phyloP scores from a whole-genome alignment of 805 yeast genomes.

The Maudiozyma bulderi region DNA sequence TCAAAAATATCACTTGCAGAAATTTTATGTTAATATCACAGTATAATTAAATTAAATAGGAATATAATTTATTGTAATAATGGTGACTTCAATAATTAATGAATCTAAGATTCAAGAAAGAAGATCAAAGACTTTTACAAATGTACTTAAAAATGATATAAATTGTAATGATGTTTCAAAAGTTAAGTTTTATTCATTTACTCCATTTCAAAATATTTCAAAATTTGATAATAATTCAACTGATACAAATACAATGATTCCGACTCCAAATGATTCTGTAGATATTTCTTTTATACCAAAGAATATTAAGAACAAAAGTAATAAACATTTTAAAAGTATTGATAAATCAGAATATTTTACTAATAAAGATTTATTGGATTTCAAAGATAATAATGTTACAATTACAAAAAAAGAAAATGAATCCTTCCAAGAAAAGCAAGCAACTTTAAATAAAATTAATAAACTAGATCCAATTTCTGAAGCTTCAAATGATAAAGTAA shows the following conservation, averaged over 20 bases:
- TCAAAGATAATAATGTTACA: no score
- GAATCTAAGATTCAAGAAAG: conserved; percentile 3
- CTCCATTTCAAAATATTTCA: background rate
- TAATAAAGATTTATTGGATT: background rate
- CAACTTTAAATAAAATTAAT: background rate
- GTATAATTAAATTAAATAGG: background rate
- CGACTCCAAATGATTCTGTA: background rate
- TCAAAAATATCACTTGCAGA: no score
- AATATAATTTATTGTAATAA: background rate
- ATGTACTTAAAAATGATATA: conserved; percentile 4
- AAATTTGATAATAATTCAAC: conserved; percentile 1
- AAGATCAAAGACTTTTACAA: conserved; percentile 12
- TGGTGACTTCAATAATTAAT: background rate
- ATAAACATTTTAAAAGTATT: background rate
- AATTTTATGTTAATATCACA: no score
- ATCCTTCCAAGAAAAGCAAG: conserved; percentile 8
- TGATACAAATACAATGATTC: background rate
- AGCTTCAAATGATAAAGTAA: conserved; percentile 1
- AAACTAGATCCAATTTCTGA: conserved; percentile 7
- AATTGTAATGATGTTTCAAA: conserved; percentile 2
- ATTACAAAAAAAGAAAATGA: background rate
- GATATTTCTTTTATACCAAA: background rate
- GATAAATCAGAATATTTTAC: background rate
- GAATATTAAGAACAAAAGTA: background rate
- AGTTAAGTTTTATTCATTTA: conserved; percentile 3